A percentile compares a stretch with the other conserved stretches of the same genome.
These are phyloP conservation scores for Saprolegnia diclina DNA, from an alignment of 352 stramenopile genomes.

Conservation along the genomic window DNA sequence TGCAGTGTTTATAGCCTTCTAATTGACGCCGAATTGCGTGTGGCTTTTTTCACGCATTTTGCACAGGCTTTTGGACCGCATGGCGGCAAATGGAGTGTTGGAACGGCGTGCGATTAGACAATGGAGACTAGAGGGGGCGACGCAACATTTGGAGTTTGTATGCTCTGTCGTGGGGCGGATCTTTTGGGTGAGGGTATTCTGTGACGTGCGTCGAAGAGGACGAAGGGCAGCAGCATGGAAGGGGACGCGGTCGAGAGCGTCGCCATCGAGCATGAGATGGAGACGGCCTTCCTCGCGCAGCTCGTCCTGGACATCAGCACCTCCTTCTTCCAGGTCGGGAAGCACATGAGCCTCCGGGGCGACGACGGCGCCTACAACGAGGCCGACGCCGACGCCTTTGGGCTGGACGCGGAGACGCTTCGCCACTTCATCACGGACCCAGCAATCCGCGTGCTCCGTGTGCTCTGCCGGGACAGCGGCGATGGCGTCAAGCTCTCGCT, in stretches of 20 bases:
- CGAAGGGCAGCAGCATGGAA: slow-evolving; percentile 12
- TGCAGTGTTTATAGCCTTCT: no score
- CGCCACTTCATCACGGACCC: slow-evolving; percentile 20
- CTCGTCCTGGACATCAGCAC: slow-evolving; percentile 23
- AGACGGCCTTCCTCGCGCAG: slow-evolving; percentile 16
- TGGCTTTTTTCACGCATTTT: no score
- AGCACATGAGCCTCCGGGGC: background rate
- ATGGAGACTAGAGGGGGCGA: background rate
- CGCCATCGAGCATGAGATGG: slow-evolving; percentile 17
- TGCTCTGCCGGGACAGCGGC: slow-evolving; percentile 15
- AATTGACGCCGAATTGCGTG: no score
- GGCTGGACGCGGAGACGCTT: slow-evolving; percentile 9
- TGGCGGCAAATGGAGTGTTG: no score
- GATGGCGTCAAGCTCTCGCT: slow-evolving; percentile 22
- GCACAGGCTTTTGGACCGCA: no score
- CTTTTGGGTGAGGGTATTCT: background rate
- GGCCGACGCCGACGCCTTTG: slow-evolving; percentile 15
- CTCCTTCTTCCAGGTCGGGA: slow-evolving; percentile 21
- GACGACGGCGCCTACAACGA: slow-evolving; percentile 8
- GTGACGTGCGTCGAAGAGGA: slow-evolving; percentile 1
- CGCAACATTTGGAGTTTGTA: background rate
- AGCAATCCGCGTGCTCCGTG: slow-evolving; percentile 11
- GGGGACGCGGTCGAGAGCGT: background rate
- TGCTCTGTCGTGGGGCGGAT: background rate
- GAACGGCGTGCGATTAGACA: no score